Evolutionary conservation across 176 grass and related monocot genomes (phyloP).

Genomic region (Ensete glaucum): DNA sequence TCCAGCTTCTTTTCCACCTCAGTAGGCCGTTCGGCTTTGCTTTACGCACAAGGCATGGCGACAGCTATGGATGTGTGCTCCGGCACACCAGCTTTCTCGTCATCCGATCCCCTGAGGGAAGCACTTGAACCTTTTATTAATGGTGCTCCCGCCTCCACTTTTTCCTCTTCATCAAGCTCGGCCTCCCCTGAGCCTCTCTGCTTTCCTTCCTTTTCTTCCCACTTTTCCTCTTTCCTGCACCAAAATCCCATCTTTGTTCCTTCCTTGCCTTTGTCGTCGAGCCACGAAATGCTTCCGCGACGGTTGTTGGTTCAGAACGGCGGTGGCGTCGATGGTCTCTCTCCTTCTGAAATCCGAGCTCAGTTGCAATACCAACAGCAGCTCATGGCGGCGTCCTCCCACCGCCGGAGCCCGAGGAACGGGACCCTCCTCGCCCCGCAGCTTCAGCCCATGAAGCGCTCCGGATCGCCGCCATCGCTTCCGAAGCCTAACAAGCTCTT

Average conservation of each 20-base stretch:
- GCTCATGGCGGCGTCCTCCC: neutral
- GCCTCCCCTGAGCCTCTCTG: neutral
- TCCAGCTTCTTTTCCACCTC: neutral
- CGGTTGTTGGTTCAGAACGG: neutral
- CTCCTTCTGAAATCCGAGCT: neutral
- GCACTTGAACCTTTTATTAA: conserved; percentile 8
- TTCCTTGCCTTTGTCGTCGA: neutral
- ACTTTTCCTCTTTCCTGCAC: neutral
- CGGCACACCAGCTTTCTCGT: neutral
- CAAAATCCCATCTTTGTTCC: neutral
- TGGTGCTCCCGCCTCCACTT: neutral
- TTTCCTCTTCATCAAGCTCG: neutral
- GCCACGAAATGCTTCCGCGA: neutral
- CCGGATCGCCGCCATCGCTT: neutral
- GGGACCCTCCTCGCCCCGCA: neutral
- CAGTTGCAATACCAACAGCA: conserved; percentile 3
- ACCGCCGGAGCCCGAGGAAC: neutral
- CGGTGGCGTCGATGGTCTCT: neutral
- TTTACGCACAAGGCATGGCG: conserved; percentile 12
- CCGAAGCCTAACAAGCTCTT: conserved; percentile 13
- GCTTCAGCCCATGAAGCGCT: conserved; percentile 17
- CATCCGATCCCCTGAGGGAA: conserved; percentile 10
- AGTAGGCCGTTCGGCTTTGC: neutral
- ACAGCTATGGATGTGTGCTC: conserved; percentile 11
- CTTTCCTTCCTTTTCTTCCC: neutral